Evolutionary conservation across 2,329 filamentous ascomycete species (phyloP).

Genomic region (Microcyclospora pomicola): DNA sequence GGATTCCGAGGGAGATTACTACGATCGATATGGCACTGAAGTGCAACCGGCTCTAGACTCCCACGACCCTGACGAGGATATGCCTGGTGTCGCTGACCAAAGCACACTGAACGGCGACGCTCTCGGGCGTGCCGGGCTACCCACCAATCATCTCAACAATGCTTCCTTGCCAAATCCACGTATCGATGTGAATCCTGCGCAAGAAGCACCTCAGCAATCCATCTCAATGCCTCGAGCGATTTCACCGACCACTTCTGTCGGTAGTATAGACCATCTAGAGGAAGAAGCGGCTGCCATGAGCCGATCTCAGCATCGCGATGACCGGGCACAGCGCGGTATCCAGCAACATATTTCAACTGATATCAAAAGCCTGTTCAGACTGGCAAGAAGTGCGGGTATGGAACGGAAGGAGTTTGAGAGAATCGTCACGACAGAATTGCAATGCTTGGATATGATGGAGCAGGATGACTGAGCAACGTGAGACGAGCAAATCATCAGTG

Average conservation of each 20-base stretch:
- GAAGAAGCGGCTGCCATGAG: constrained; percentile 22
- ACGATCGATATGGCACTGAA: constrained; percentile 55
- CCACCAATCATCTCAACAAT: constrained; percentile 6
- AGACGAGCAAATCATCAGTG: too few relatives aligned
- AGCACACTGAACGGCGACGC: constrained; percentile 43
- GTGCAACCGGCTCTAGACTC: constrained; percentile 72
- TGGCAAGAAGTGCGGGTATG: constrained; percentile 59
- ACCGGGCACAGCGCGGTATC: constrained; percentile 56
- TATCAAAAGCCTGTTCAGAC: constrained; percentile 60
- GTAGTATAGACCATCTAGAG: constrained; percentile 44
- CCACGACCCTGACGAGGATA: constrained; percentile 64
- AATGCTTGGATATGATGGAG: constrained; percentile 56
- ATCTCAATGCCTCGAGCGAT: constrained; percentile 36
- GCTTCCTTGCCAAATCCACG: constrained; percentile 9
- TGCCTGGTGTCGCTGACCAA: constrained; percentile 29
- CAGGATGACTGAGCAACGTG: constrained; percentile 28
- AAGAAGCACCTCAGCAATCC: constrained; percentile 9
- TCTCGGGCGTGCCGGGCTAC: constrained; percentile 16
- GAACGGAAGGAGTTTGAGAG: constrained; percentile 61
- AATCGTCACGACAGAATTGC: constrained; percentile 57
- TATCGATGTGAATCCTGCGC: constrained; percentile 6
- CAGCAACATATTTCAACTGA: constrained; percentile 67
- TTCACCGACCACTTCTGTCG: constrained; percentile 27
- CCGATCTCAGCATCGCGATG: constrained; percentile 13
- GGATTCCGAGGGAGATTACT: constrained; percentile 38